Evolutionary conservation across 352 stramenopile genomes (phyloP).

Genomic region (Phytophthora rubi): DNA sequence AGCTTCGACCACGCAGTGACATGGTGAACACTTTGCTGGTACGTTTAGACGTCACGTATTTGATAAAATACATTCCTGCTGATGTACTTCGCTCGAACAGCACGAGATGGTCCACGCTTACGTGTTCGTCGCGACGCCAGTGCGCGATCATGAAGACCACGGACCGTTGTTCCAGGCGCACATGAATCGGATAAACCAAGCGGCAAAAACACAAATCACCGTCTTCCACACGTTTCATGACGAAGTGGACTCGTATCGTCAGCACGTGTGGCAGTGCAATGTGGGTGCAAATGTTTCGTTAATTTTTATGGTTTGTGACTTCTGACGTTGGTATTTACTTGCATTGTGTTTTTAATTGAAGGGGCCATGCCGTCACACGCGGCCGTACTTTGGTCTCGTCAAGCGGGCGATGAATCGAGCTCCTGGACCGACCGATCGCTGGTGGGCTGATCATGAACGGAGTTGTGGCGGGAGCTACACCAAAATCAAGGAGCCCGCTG

Average conservation of each 20-base stretch:
- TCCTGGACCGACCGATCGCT: conserved; percentile 74
- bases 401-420: conserved; percentile 89
- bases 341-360: conserved; percentile 17
- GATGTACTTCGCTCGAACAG: conserved; percentile 29
- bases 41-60: not conserved
- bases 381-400: conserved; percentile 84
- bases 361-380: conserved; percentile 63
- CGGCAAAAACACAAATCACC: conserved; percentile 76
- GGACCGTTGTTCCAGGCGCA: conserved; percentile 82
- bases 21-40: conserved; percentile 89
- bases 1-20: conserved; percentile 81
- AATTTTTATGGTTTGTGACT: not conserved
- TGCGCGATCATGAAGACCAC: conserved; percentile 88
- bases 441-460: conserved; percentile 76
- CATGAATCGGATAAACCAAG: conserved; percentile 81
- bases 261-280: conserved; percentile 88
- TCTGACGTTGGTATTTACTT: not conserved
- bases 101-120: conserved; percentile 93
- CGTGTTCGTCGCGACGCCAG: conserved; percentile 80
- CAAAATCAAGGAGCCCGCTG: conserved; percentile 75
- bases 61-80: not conserved
- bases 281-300: conserved; percentile 36
- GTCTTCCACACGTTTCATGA: conserved; percentile 92
- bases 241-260: conserved; percentile 86
- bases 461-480: conserved; percentile 73